These are phyloP conservation scores for Globisporangium parvum DNA, from an alignment of 352 stramenopile genomes.

Conservation along the genomic window DNA sequence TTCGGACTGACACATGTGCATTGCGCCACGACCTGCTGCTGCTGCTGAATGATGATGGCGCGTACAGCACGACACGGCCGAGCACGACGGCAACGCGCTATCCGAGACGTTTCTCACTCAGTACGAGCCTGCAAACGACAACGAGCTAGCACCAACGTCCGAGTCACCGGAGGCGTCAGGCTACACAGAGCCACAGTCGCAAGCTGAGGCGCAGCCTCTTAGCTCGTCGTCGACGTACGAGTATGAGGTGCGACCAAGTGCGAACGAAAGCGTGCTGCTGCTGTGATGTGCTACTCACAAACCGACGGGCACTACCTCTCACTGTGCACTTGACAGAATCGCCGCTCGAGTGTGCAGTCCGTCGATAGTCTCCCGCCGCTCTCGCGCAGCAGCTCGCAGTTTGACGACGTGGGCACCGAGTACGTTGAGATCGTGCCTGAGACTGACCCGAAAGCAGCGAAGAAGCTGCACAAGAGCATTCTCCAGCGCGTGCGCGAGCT, in stretches of 20 bases:
- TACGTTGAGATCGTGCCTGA: slow-evolving; percentile 46
- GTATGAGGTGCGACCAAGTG: neutral
- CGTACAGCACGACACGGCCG: too few relatives aligned
- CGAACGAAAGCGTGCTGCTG: too few relatives aligned
- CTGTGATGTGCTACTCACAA: too few relatives aligned
- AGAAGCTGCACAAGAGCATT: slow-evolving; percentile 71
- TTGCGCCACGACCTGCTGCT: neutral
- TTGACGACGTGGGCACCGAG: slow-evolving; percentile 52
- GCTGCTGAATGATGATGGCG: too few relatives aligned
- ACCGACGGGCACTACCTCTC: neutral
- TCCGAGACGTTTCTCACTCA: too few relatives aligned
- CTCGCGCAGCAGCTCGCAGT: slow-evolving; percentile 9
- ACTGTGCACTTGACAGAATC: neutral
- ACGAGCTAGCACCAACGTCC: too few relatives aligned
- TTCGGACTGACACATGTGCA: neutral
- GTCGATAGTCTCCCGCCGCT: slow-evolving; percentile 8
- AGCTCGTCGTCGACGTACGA: slow-evolving; percentile 1
- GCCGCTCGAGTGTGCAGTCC: neutral
- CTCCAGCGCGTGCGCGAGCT: slow-evolving; percentile 56
- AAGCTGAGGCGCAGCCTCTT: neutral
- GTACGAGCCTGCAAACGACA: too few relatives aligned
- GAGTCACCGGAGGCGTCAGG: too few relatives aligned
- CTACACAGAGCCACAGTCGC: too few relatives aligned
- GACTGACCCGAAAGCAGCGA: slow-evolving; percentile 47
- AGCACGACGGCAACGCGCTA: too few relatives aligned